phyloP scores from a whole-genome alignment of 805 yeast species.

The Candida patagonica region DNA sequence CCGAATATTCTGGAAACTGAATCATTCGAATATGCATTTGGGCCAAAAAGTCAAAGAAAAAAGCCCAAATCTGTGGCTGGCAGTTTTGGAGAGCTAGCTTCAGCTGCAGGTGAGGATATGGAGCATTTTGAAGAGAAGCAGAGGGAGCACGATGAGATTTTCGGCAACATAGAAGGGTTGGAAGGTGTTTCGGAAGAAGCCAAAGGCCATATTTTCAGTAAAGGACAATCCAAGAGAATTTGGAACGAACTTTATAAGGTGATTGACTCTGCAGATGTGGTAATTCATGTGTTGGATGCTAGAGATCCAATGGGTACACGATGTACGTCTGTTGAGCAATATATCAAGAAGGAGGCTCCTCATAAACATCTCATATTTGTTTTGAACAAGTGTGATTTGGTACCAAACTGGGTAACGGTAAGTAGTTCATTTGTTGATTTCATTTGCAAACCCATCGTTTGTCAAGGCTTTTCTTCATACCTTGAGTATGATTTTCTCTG shows the following conservation, averaged over 20 bases:
- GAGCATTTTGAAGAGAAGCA: slow-evolving; percentile 61
- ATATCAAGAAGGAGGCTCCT: slow-evolving; percentile 86
- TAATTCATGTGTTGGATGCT: slow-evolving; percentile 92
- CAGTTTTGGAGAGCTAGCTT: slow-evolving; percentile 68
- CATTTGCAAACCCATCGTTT: slow-evolving; percentile 56
- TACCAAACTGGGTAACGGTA: slow-evolving; percentile 99
- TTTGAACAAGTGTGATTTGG: slow-evolving; percentile 93
- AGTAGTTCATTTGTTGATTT: slow-evolving; percentile 34
- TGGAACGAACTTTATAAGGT: slow-evolving; percentile 98
- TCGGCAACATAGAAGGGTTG: slow-evolving; percentile 44
- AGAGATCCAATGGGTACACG: slow-evolving; percentile 96
- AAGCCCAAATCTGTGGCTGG: slow-evolving; percentile 78
- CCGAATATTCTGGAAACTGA: slow-evolving; percentile 84
- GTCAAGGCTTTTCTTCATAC: slow-evolving; percentile 28
- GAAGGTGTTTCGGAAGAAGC: slow-evolving; percentile 83
- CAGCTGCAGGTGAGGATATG: slow-evolving; percentile 46
- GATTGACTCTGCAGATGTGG: slow-evolving; percentile 95
- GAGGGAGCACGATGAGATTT: slow-evolving; percentile 32
- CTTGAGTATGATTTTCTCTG: slow-evolving; percentile 24
- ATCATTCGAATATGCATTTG: slow-evolving; percentile 71
- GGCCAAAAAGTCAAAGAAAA: slow-evolving; percentile 91
- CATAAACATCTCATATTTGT: slow-evolving; percentile 94
- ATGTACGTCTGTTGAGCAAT: slow-evolving; percentile 87
- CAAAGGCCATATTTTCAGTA: slow-evolving; percentile 88
- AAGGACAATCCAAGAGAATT: slow-evolving; percentile 96